Evolutionary conservation across 1,284 basidiomycete genomes (phyloP).

Genomic region (Heterobasidion parviporum): DNA sequence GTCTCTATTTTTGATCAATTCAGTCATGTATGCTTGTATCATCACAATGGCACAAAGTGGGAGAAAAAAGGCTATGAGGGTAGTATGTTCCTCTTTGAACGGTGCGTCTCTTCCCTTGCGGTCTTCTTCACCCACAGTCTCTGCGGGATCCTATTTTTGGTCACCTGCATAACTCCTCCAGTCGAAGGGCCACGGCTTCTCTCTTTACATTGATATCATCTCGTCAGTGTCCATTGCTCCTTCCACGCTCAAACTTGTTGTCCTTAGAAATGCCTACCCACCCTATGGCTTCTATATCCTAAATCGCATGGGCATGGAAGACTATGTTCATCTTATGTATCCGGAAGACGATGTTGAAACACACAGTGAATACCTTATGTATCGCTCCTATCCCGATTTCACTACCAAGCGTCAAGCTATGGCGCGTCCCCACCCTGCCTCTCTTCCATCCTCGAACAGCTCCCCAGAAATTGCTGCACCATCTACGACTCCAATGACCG

Average conservation of each 20-base stretch:
- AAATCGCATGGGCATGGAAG: slow-evolving; percentile 81
- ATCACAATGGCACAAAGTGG: slow-evolving; percentile 65
- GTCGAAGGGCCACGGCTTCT: neutral
- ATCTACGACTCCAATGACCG: slow-evolving; percentile 14
- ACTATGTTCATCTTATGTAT: slow-evolving; percentile 70
- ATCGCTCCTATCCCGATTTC: slow-evolving; percentile 65
- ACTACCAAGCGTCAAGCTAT: slow-evolving; percentile 43
- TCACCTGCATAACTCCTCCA: neutral
- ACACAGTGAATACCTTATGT: slow-evolving; percentile 61
- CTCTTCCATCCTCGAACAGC: slow-evolving; percentile 1
- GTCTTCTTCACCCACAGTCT: neutral
- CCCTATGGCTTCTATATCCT: slow-evolving; percentile 83
- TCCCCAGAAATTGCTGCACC: slow-evolving; percentile 11
- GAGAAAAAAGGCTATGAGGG: slow-evolving; percentile 83
- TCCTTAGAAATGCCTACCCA: slow-evolving; percentile 54
- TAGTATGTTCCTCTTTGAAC: slow-evolving; percentile 82
- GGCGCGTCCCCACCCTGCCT: slow-evolving; percentile 14
- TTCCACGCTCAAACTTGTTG: slow-evolving; percentile 1
- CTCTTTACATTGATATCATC: slow-evolving; percentile 1
- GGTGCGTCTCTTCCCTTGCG: slow-evolving; percentile 35
- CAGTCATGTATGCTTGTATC: slow-evolving; percentile 76
- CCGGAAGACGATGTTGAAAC: slow-evolving; percentile 74
- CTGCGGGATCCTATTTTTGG: neutral
- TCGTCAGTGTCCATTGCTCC: too few species aligned
- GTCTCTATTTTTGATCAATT: slow-evolving; percentile 78